These are phyloP conservation scores for Cardamine resedifolia DNA, from an alignment of 345 rosid genomes.

Conservation along the genomic window DNA sequence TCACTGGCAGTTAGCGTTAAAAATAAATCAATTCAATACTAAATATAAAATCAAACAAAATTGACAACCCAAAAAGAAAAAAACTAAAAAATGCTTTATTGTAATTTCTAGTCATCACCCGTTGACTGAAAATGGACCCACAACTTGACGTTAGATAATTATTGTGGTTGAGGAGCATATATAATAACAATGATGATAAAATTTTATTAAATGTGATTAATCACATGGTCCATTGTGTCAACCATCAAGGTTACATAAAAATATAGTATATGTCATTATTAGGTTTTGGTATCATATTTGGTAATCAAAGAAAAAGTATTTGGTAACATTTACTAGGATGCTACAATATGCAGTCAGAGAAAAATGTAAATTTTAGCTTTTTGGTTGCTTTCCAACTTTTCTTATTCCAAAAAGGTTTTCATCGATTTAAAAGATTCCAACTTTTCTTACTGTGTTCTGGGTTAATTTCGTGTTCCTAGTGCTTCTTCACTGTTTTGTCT, in stretches of 20 bases:
- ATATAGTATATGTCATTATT: background rate
- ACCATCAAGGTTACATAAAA: conserved; percentile 1
- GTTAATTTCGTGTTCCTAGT: no score
- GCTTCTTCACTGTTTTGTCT: no score
- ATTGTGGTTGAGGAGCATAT: background rate
- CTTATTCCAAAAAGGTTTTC: conserved; percentile 11
- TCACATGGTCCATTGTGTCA: conserved; percentile 36
- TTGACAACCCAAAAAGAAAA: no score
- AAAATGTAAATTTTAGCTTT: conserved; percentile 20
- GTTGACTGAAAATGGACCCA: conserved; percentile 29
- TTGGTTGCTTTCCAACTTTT: conserved; percentile 30
- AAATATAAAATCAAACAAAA: no score
- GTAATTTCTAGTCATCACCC: conserved; percentile 17
- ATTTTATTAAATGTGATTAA: background rate
- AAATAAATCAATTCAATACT: background rate
- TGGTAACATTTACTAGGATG: conserved; percentile 19
- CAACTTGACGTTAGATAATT: conserved; percentile 15
- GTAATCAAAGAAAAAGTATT: background rate
- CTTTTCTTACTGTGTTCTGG: no score
- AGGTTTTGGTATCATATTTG: background rate
- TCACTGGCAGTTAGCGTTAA: conserved; percentile 31
- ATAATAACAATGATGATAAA: background rate
- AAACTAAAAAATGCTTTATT: no score
- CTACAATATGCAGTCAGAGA: conserved; percentile 25
- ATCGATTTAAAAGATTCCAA: no score